Percentiles rank a stretch among this genome's conserved stretches.
These are phyloP conservation scores for Sporothrix mexicana DNA, from an alignment of 2,329 filamentous ascomycete species.

Conservation along the genomic window DNA sequence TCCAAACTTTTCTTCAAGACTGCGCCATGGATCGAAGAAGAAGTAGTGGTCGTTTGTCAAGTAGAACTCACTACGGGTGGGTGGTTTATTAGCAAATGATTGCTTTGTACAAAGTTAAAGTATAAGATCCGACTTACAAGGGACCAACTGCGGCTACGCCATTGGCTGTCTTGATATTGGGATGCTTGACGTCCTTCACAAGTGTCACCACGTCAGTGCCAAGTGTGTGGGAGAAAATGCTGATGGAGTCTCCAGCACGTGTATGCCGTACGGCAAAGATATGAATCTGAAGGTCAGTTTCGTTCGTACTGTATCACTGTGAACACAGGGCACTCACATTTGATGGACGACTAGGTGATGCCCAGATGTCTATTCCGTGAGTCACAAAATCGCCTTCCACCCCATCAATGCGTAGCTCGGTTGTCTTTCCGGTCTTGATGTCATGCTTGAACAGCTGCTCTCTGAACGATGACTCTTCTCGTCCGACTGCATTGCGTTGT, in stretches of 20 bases:
- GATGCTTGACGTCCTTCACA: constrained; percentile 15
- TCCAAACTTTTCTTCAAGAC: constrained; percentile 20
- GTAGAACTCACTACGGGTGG: constrained; percentile 16
- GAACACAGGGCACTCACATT: too few species aligned
- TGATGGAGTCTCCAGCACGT: constrained; percentile 5
- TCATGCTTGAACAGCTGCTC: constrained; percentile 29
- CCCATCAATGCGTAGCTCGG: not conserved
- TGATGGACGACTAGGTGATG: not conserved
- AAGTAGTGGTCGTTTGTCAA: constrained; percentile 32
- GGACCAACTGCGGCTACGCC: constrained; percentile 17
- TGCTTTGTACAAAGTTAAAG: too few species aligned
- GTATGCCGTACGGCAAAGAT: constrained; percentile 21
- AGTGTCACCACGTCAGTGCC: constrained; percentile 13
- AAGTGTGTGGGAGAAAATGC: constrained; percentile 21
- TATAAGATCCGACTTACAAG: not conserved
- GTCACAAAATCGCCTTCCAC: constrained; percentile 23
- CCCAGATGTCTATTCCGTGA: constrained; percentile 15
- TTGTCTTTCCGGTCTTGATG: not conserved
- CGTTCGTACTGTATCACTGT: too few species aligned
- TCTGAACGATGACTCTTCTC: constrained; percentile 11
- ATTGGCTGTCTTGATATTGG: constrained; percentile 22
- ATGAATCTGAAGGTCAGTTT: not conserved
- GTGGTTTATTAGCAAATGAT: too few species aligned
- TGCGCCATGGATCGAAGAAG: not conserved
- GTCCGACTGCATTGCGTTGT: not conserved